A percentile compares a stretch with the other conserved stretches of the same genome.
phyloP scores from a whole-genome alignment of 345 rosid genomes.

The Ceriops tagal region DNA sequence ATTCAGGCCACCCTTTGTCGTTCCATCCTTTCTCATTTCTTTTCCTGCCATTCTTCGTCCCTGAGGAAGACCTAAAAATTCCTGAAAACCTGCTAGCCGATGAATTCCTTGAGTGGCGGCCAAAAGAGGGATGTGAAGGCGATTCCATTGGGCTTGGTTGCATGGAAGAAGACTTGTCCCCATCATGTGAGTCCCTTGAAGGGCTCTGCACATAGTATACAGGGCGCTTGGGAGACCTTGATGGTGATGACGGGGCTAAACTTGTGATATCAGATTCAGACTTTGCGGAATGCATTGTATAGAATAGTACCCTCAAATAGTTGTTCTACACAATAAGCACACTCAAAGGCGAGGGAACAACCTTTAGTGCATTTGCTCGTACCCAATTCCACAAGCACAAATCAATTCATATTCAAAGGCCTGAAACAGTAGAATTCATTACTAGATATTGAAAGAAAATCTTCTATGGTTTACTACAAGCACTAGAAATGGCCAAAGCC shows the following conservation, averaged over 20 bases:
- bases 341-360: neutral
- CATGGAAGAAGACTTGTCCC: slow-evolving; percentile 69
- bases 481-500: neutral
- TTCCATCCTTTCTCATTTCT: slow-evolving; percentile 39
- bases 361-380: neutral
- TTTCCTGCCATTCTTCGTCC: slow-evolving; percentile 49
- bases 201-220: slow-evolving; percentile 80
- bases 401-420: neutral
- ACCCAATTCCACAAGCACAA: neutral
- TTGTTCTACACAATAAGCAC: neutral
- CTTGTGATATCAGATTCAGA: slow-evolving; percentile 77
- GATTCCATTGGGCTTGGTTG: slow-evolving; percentile 82
- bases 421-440: neutral
- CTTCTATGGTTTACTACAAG: neutral
- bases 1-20: slow-evolving; percentile 80
- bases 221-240: slow-evolving; percentile 73
- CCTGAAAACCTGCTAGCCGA: slow-evolving; percentile 82
- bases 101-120: slow-evolving; percentile 84
- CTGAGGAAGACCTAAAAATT: slow-evolving; percentile 68
- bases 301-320: neutral
- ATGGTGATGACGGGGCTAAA: slow-evolving; percentile 71
- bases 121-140: slow-evolving; percentile 74
- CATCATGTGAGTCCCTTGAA: slow-evolving; percentile 88
- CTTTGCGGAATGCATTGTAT: slow-evolving; percentile 55
- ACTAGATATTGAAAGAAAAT: neutral